phyloP scores from a whole-genome alignment of 306 rosid genomes.

The Pterocarpus santalinus region DNA sequence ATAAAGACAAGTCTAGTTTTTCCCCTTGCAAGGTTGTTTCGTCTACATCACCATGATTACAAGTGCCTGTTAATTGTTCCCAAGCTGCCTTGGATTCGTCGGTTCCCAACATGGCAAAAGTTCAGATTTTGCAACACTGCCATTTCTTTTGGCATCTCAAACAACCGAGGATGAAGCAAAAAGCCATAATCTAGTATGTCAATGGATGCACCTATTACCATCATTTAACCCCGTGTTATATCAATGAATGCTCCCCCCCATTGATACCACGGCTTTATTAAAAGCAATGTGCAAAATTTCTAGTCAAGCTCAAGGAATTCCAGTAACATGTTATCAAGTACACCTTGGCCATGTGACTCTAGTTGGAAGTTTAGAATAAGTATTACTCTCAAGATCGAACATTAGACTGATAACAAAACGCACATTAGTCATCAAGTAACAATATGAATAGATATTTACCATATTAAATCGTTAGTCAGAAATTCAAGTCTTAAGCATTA shows the following conservation, averaged over 20 bases:
- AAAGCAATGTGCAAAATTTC: neutral
- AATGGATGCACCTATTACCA: neutral
- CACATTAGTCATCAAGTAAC: neutral
- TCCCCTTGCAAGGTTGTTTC: too few species aligned
- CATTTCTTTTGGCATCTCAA: too few species aligned
- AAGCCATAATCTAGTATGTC: neutral
- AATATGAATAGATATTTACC: neutral
- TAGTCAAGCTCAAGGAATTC: neutral
- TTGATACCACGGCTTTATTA: conserved; percentile 3
- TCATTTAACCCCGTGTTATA: neutral
- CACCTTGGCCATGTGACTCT: neutral
- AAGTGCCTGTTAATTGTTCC: too few species aligned
- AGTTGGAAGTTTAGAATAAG: neutral
- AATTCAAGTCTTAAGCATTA: neutral
- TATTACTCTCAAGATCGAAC: neutral
- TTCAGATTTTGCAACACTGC: too few species aligned
- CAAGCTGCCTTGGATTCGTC: neutral
- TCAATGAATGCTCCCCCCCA: neutral
- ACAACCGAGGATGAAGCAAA: neutral
- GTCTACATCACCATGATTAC: too few species aligned
- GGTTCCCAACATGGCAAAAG: neutral
- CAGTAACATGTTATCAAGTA: neutral
- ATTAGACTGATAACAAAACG: neutral
- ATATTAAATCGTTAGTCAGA: neutral
- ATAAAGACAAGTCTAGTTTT: too few species aligned